Percentiles rank a stretch among this genome's conserved stretches.
Conservation (phyloP, 2,329 filamentous ascomycete genomes). For the Pseudogymnoascus sp. region DNA sequence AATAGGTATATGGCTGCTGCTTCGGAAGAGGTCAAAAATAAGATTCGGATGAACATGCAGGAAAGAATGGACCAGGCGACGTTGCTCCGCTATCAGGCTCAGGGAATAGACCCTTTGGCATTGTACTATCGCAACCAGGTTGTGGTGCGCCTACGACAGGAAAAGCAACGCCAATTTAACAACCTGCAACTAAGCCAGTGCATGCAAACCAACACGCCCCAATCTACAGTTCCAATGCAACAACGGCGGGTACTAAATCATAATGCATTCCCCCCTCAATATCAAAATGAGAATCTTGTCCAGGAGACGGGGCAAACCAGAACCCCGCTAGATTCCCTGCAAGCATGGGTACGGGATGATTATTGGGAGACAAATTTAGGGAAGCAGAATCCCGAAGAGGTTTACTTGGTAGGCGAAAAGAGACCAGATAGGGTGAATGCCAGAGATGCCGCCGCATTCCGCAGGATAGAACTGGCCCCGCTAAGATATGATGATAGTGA, state of each 20-base stretch:
- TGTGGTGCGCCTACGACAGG: conserved; percentile 17
- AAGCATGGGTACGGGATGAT: no score
- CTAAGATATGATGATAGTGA: no score
- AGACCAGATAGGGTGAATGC: no score
- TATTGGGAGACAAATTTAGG: no score
- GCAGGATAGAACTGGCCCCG: no score
- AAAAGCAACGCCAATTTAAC: conserved; percentile 20
- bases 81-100: conserved; percentile 36
- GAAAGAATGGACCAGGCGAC: conserved; percentile 34
- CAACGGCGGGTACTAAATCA: conserved; percentile 28
- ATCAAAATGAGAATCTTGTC: conserved; percentile 26
- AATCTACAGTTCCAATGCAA: conserved; percentile 26
- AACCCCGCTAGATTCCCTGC: conserved; percentile 26
- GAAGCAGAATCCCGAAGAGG: no score
- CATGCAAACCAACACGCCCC: conserved; percentile 20
- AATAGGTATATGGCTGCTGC: conserved; percentile 27
- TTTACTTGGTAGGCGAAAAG: no score
- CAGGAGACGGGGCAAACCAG: conserved; percentile 28
- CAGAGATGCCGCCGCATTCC: no score
- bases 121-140: conserved; percentile 35
- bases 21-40: conserved; percentile 40
- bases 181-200: conserved; percentile 16
- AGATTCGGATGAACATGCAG: conserved; percentile 35
- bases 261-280: conserved; percentile 26
- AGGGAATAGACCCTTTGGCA: conserved; percentile 43